Percentiles rank a stretch among this genome's conserved stretches.
phyloP scores from a whole-genome alignment of 1,284 basidiomycete genomes.

The Trichosporon ovoides region DNA sequence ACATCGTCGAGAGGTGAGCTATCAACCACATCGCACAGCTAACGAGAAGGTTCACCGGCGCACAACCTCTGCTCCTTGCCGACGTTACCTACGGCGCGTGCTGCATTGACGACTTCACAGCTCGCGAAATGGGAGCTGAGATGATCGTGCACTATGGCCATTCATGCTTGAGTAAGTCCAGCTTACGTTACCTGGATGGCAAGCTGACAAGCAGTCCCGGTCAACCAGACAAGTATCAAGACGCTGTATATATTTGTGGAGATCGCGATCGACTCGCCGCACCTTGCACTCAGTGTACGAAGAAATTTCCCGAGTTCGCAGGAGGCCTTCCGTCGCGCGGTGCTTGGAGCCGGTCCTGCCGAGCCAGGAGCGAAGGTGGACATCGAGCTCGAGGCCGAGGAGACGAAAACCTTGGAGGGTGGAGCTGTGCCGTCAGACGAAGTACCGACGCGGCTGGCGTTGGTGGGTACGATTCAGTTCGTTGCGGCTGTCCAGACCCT shows the following conservation, averaged over 20 bases:
- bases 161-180: conserved; percentile 76
- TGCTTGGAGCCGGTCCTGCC: conserved; percentile 37
- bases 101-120: conserved; percentile 98
- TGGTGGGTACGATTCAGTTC: conserved; percentile 94
- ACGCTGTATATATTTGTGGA: conserved; percentile 98
- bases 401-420: not conserved
- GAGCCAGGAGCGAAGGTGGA: conserved; percentile 37
- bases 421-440: not conserved
- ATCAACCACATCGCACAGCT: not conserved
- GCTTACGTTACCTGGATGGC: not conserved
- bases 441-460: conserved; percentile 64
- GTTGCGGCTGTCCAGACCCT: conserved; percentile 80
- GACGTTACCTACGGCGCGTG: conserved; percentile 98
- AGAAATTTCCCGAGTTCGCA: conserved; percentile 73
- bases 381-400: conserved; percentile 38
- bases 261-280: conserved; percentile 77
- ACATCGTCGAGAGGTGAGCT: conserved; percentile 84
- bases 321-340: conserved; percentile 38
- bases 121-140: conserved; percentile 90
- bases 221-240: conserved; percentile 82
- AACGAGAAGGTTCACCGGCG: conserved; percentile 39
- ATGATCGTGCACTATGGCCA: conserved; percentile 99
- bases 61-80: conserved; percentile 44
- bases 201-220: conserved; percentile 63
- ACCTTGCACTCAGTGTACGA: conserved; percentile 71